Base-by-base conservation (phyloP, 176 grass and related monocot genomes). In the Leersia perrieri region DNA sequence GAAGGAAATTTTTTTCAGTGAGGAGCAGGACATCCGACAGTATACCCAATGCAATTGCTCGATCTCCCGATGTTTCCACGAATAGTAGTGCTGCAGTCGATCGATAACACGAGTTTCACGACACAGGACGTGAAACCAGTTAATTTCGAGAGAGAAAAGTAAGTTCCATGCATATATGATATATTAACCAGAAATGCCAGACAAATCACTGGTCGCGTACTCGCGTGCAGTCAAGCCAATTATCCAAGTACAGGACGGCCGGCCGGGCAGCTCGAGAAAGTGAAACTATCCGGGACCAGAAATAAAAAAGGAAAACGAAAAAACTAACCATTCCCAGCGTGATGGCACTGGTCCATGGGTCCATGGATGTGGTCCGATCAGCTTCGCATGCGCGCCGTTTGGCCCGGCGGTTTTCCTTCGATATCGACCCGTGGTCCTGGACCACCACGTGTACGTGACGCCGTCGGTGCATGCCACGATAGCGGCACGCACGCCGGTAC, bases 361-460 rank as follows among this genome's bases (percentile, higher is more conserved):
- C n/a, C 32, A 53, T 35, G 40, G 49, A 27, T 30, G 62, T 68
- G 30, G 12, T 79, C 28, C n/a, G 53, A 58, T 58, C 22, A 1
- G 53, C 53, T 58, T 25, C 53, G 53, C 53, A 9, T 58, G 22
- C 53, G 53, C 38, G 40, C 12, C 69, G 6, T 27, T 45, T 7
- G 47, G 47, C 47, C 47, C 47, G 47, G 47, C 47, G 47, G 47
- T 51, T 20, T 51, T 30, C 68, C 68, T 47, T 11, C 40, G 16
- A 26, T 11, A 14, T 3, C 3, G 49, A 11, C n/a, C 7, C 16
- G 70, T 51, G 69, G 39, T 74, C 69, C 69, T 74, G 60, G 70
- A 51, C 80, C n/a, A 74, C 70, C 80, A 74, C 57, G 58, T 38
- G 39, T n/a, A n/a, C n/a, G n/a, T 82, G 18, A 53, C 49, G 49